Conservation (phyloP, 805 yeast genomes). For the Barnettozyma vustinii region DNA sequence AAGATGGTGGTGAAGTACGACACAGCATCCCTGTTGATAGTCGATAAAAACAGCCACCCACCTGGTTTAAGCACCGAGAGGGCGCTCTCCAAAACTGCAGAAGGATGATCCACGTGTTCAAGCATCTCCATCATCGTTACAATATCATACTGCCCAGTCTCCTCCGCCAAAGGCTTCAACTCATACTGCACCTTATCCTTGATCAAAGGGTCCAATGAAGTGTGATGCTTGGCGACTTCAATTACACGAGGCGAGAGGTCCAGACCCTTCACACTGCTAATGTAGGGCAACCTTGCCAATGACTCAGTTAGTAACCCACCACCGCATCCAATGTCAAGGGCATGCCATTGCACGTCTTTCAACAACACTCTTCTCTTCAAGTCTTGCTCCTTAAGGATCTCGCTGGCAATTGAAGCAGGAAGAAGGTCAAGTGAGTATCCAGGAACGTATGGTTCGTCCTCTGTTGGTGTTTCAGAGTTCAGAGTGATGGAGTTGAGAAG, state of each 20-base stretch:
- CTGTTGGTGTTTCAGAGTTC: constrained; percentile 25
- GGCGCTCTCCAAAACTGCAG: constrained; percentile 64
- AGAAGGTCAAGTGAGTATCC: constrained; percentile 68
- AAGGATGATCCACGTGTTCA: constrained; percentile 89
- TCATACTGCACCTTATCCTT: constrained; percentile 52
- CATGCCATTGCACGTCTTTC: constrained; percentile 35
- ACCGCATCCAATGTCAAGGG: constrained; percentile 93
- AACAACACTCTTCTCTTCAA: constrained; percentile 34
- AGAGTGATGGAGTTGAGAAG: constrained; percentile 30
- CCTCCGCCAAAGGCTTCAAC: constrained; percentile 56
- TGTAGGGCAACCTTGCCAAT: constrained; percentile 66
- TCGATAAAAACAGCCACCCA: constrained; percentile 84
- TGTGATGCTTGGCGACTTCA: constrained; percentile 72
- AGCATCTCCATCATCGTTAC: constrained; percentile 91
- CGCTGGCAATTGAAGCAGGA: constrained; percentile 47
- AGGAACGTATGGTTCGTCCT: constrained; percentile 61
- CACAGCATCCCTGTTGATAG: constrained; percentile 82
- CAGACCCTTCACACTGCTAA: constrained; percentile 66
- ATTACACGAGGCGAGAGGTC: constrained; percentile 84
- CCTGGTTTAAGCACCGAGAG: constrained; percentile 56
- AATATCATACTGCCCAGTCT: constrained; percentile 53
- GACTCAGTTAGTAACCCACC: constrained; percentile 94
- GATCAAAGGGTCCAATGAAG: constrained; percentile 57
- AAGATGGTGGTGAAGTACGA: constrained; percentile 92
- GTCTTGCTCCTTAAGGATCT: constrained; percentile 48